Percentiles rank a stretch among this genome's conserved stretches.
phyloP scores from a whole-genome alignment of 169 alveolate genomes.

The Plasmodium cynomolgi region DNA sequence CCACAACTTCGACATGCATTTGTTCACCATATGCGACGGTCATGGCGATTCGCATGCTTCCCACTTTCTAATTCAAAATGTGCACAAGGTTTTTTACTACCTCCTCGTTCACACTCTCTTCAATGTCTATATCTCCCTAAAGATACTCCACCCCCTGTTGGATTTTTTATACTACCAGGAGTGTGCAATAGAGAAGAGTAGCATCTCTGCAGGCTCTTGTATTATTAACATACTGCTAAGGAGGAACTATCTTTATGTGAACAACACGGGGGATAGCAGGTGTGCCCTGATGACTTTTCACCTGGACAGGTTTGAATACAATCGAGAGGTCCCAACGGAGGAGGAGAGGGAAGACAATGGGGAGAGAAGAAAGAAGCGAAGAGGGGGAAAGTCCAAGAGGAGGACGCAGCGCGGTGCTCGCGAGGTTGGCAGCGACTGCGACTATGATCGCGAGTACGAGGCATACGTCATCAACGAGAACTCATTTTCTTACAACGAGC shows the following conservation, averaged over 20 bases:
- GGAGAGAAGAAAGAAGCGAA: background rate
- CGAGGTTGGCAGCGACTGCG: background rate
- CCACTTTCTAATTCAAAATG: slow-evolving; percentile 34
- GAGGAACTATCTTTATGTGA: slow-evolving; percentile 50
- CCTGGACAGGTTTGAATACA: slow-evolving; percentile 28
- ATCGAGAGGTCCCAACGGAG: background rate
- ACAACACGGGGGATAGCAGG: slow-evolving; percentile 66
- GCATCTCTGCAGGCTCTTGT: slow-evolving; percentile 29
- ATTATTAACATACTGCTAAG: slow-evolving; percentile 38
- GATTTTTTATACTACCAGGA: slow-evolving; percentile 42
- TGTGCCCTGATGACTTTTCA: slow-evolving; percentile 48
- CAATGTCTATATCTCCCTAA: slow-evolving; percentile 35
- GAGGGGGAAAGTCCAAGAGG: background rate
- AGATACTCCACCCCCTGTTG: slow-evolving; percentile 26
- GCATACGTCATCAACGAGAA: slow-evolving; percentile 7
- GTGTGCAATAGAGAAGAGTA: background rate
- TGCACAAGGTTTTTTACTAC: slow-evolving; percentile 38
- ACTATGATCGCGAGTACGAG: background rate
- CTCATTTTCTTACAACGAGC: slow-evolving; percentile 53
- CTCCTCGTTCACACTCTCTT: slow-evolving; percentile 57
- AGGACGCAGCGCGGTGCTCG: background rate
- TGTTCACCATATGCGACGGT: slow-evolving; percentile 72
- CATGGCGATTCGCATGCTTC: slow-evolving; percentile 61
- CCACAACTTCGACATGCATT: slow-evolving; percentile 44
- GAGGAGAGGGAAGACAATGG: background rate